Evolutionary conservation across 345 rosid genomes (phyloP), one percentile per base, ranked within the genome.

Genomic region (Isatis tinctoria): DNA sequence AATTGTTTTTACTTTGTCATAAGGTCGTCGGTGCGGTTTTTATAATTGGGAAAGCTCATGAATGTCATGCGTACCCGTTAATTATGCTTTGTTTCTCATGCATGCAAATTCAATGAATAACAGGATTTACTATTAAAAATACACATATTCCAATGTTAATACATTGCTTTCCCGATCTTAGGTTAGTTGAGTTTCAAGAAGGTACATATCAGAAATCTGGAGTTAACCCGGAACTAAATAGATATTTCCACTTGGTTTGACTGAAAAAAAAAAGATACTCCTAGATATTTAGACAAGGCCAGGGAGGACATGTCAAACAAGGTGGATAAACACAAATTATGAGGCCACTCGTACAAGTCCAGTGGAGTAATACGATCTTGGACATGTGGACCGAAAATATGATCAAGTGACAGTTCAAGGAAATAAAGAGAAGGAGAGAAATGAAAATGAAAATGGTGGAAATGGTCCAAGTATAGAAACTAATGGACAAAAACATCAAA

Each of bases 31-130:
- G 67, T 76, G 51, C 13, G 60, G 57, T 7, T 76, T 76, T 76
- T 76, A 76, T 76, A 69, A 56, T 54, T 62, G 28, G 5, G 4
- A 62, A 54, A 4, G 33, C 41, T 63, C 79, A 70, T 76, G 70
- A 76, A 69, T 41, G 66, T 57, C 17, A 76, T 69, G 79, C 66
- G 66, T 54, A 70, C 32, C 75, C 75, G 70, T 70, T 63, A 70
- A 70, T 76, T 30, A 76, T 56, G 79, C 66, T 47, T 69, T 45
- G 43, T 54, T 44, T 65, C 66, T 63, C 52, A 76, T 76, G 70
- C 79, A 76, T 76, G 79, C 60, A 44, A 44, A 22, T 44, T 62
- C 36, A 53, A 64, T 76, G 75, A 26, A 66, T 35, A 36, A 39
- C 30, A 11, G 11, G 51, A 44, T 4, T 0, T 47, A 8, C 4